These are phyloP conservation scores for Macroventuria anomochaeta DNA, from an alignment of 2,329 filamentous ascomycete species.

Conservation along the genomic window DNA sequence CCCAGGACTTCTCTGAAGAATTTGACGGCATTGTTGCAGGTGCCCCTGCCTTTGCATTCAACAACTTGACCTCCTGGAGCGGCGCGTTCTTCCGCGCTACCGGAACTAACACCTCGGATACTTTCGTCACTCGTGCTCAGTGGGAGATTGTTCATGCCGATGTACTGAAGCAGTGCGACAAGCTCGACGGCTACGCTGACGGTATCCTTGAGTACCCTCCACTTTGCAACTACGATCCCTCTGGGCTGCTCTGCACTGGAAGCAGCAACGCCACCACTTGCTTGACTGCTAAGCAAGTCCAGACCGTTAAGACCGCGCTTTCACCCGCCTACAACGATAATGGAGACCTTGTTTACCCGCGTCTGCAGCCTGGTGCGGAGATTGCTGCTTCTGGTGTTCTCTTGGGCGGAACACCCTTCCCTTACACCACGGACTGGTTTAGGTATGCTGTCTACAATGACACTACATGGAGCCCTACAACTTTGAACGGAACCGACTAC, in stretches of 20 bases:
- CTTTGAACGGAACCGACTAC: slow-evolving; percentile 52
- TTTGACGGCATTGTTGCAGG: slow-evolving; percentile 50
- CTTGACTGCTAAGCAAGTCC: slow-evolving; percentile 53
- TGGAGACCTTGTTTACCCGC: slow-evolving; percentile 58
- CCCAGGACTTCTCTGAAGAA: slow-evolving; percentile 44
- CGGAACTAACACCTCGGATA: slow-evolving; percentile 38
- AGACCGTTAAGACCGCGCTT: slow-evolving; percentile 54
- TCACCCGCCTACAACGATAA: slow-evolving; percentile 51
- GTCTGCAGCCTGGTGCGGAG: slow-evolving; percentile 59
- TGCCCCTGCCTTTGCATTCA: slow-evolving; percentile 43
- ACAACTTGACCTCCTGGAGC: slow-evolving; percentile 45
- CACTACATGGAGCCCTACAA: slow-evolving; percentile 51
- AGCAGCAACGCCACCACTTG: slow-evolving; percentile 48
- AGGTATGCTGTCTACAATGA: slow-evolving; percentile 58
- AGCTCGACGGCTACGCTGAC: slow-evolving; percentile 57
- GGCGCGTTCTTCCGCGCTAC: slow-evolving; percentile 40
- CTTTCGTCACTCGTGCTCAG: slow-evolving; percentile 48
- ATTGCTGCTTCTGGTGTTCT: slow-evolving; percentile 46
- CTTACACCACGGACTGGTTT: slow-evolving; percentile 57
- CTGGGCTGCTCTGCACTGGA: slow-evolving; percentile 46
- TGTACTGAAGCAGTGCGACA: slow-evolving; percentile 58
- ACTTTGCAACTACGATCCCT: slow-evolving; percentile 54
- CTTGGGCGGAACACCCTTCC: slow-evolving; percentile 52
- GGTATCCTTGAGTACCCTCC: slow-evolving; percentile 57
- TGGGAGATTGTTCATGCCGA: slow-evolving; percentile 53